These are phyloP conservation scores for Wallacemonas sp. DNA, from an alignment of 208 protist genomes.

Conservation along the genomic window DNA sequence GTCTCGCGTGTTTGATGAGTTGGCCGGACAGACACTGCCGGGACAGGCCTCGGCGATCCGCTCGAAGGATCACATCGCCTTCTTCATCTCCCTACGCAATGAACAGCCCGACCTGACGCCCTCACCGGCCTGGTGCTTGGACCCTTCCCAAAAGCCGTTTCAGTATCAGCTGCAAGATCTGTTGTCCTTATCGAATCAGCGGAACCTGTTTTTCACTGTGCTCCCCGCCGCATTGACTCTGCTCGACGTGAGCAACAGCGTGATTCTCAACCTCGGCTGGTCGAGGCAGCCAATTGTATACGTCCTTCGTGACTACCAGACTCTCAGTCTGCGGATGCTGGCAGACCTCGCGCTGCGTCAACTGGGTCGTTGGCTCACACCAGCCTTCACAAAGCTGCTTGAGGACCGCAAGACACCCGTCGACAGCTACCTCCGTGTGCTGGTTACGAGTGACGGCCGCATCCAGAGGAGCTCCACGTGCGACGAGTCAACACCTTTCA, in stretches of 20 bases:
- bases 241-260: constrained; percentile 10
- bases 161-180: not conserved
- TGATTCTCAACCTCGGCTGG: constrained; percentile 49
- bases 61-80: constrained; percentile 30
- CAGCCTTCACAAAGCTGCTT: not conserved
- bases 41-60: not conserved
- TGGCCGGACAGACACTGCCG: not conserved
- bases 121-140: not conserved
- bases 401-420: not conserved
- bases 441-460: constrained; percentile 20
- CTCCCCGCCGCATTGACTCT: constrained; percentile 29
- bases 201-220: constrained; percentile 36
- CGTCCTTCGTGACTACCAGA: constrained; percentile 2
- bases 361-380: constrained; percentile 16
- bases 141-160: not conserved
- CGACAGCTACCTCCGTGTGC: constrained; percentile 16
- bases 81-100: constrained; percentile 18
- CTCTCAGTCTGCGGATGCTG: constrained; percentile 24
- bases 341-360: constrained; percentile 27
- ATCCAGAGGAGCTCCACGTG: not conserved
- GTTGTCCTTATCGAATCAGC: constrained; percentile 8
- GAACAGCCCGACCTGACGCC: constrained; percentile 8
- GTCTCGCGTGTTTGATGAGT: constrained; percentile 14
- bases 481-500: not conserved
- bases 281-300: constrained; percentile 42